Percentiles rank a stretch among this genome's conserved stretches.
Evolutionary conservation across 1,284 basidiomycete species (phyloP).

Genomic region (Bjerkandera adusta): DNA sequence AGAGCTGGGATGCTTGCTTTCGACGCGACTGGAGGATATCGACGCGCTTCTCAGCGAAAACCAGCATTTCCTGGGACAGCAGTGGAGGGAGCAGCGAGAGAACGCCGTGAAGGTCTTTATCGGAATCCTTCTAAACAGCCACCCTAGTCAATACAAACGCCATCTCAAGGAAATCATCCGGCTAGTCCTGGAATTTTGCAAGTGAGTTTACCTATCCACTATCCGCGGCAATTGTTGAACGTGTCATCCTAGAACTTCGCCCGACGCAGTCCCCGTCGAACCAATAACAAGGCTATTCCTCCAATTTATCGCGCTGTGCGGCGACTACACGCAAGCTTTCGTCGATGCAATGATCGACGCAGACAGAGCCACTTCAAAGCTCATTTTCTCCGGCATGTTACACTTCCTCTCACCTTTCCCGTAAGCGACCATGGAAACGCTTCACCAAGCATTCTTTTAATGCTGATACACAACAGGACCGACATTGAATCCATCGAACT

Average conservation of each 20-base stretch:
- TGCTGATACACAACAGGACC: background rate
- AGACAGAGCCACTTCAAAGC: constrained; percentile 1
- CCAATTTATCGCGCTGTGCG: constrained; percentile 4
- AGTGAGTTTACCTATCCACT: background rate
- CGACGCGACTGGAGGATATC: too few species aligned
- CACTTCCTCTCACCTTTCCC: constrained; percentile 7
- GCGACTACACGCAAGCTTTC: constrained; percentile 1
- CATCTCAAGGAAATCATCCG: background rate
- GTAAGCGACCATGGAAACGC: background rate
- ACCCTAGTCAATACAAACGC: background rate
- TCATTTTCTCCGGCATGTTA: constrained; percentile 1
- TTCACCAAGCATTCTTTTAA: background rate
- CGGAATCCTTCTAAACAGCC: background rate
- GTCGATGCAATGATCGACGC: background rate
- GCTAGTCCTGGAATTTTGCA: background rate
- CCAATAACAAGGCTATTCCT: background rate
- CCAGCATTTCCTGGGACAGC: too few species aligned
- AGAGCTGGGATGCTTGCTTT: too few species aligned
- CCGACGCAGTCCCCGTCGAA: background rate
- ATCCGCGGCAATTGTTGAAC: background rate
- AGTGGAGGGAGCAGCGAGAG: too few species aligned
- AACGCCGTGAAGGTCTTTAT: too few species aligned
- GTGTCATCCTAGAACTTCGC: background rate
- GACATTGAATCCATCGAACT: background rate
- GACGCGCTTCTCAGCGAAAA: too few species aligned